Evolutionary conservation across 805 yeast genomes (phyloP).

Genomic region (Myxozyma mucilagina): DNA sequence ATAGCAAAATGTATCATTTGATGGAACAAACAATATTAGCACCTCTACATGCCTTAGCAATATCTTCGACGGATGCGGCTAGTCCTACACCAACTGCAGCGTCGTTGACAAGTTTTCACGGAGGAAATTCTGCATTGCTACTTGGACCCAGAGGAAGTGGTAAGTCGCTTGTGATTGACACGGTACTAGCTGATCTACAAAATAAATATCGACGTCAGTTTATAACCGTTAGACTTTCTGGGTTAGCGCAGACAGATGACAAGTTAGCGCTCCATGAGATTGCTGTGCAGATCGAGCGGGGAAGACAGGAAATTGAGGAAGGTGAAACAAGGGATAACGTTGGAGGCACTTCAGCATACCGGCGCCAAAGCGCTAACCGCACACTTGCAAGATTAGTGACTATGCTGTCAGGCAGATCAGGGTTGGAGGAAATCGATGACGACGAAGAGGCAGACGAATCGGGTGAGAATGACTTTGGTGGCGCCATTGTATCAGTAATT

Average conservation of each 20-base stretch:
- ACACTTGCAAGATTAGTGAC: slow-evolving; percentile 31
- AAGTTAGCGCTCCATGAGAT: slow-evolving; percentile 78
- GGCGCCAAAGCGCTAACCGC: slow-evolving; percentile 9
- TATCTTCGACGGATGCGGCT: not conserved
- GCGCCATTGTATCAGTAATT: slow-evolving; percentile 54
- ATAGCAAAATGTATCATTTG: slow-evolving; percentile 50
- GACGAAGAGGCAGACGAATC: slow-evolving; percentile 12
- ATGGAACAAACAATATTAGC: slow-evolving; percentile 26
- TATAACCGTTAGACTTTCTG: slow-evolving; percentile 65
- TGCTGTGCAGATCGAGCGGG: slow-evolving; percentile 73
- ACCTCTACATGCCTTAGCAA: slow-evolving; percentile 5
- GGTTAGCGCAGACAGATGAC: slow-evolving; percentile 73
- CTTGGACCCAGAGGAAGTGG: slow-evolving; percentile 83
- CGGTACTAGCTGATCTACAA: slow-evolving; percentile 53
- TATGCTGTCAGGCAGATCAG: slow-evolving; percentile 36
- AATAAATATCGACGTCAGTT: slow-evolving; percentile 49
- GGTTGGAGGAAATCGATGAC: slow-evolving; percentile 29
- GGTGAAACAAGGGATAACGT: not conserved
- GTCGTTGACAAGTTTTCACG: slow-evolving; percentile 37
- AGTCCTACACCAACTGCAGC: slow-evolving; percentile 3
- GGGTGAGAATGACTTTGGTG: slow-evolving; percentile 6
- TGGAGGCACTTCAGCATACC: not conserved
- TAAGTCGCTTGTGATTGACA: slow-evolving; percentile 63
- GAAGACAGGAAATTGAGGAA: slow-evolving; percentile 34
- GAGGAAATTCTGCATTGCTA: slow-evolving; percentile 77